Conservation (phyloP, 257 asterid genomes). For the Leptodermis oblonga region DNA sequence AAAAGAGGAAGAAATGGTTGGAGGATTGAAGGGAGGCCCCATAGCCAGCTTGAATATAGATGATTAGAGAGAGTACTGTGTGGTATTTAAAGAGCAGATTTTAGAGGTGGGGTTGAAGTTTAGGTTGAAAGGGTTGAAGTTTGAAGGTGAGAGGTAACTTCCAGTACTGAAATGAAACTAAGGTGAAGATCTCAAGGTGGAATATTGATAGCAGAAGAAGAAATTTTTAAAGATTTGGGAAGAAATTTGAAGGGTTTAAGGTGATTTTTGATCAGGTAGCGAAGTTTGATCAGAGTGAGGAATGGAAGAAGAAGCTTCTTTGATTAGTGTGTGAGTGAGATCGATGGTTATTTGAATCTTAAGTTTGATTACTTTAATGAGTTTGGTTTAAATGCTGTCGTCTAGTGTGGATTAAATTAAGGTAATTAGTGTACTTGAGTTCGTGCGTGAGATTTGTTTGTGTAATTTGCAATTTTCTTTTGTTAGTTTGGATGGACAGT, state of each 20-base stretch:
- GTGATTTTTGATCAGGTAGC: neutral
- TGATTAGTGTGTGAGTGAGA: conserved; percentile 1
- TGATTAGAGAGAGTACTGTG: neutral
- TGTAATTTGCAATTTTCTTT: neutral
- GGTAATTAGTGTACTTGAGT: conserved; percentile 8
- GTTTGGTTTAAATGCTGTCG: conserved; percentile 23
- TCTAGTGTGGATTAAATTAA: conserved; percentile 10
- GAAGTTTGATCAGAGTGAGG: neutral
- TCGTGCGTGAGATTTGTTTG: conserved; percentile 22
- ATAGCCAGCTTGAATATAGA: conserved; percentile 3
- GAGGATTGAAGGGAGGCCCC: too few species aligned
- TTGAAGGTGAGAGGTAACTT: conserved; percentile 62
- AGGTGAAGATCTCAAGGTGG: conserved; percentile 72
- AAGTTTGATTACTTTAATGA: conserved; percentile 44
- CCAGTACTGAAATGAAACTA: conserved; percentile 6
- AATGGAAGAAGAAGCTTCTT: conserved; percentile 55
- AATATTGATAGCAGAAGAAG: too few species aligned
- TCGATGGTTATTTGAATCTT: conserved; percentile 65
- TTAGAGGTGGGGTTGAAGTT: neutral
- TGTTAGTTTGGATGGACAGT: conserved; percentile 8
- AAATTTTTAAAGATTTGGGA: too few species aligned
- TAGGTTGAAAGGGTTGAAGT: conserved; percentile 9
- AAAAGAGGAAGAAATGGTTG: neutral
- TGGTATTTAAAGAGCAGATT: neutral
- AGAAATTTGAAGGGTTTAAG: neutral